These are phyloP conservation scores for Dendrobium nobile DNA, from an alignment of 106 monocot species.

Conservation along the genomic window DNA sequence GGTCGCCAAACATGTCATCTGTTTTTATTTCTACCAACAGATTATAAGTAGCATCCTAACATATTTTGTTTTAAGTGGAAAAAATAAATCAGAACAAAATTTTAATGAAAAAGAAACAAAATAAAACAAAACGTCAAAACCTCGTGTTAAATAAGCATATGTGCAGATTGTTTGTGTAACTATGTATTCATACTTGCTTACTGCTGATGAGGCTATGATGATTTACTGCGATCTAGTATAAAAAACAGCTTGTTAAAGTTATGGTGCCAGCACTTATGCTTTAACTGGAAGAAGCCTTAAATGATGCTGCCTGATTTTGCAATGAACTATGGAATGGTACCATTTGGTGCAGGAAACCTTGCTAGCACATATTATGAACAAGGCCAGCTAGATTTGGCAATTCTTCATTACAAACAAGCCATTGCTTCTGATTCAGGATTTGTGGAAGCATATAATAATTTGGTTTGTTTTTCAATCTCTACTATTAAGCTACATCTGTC, in stretches of 20 bases:
- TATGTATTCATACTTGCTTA: too few relatives aligned
- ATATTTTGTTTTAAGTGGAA: too few relatives aligned
- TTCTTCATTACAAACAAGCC: constrained; percentile 84
- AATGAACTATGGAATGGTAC: constrained; percentile 13
- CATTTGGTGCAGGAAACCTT: constrained; percentile 66
- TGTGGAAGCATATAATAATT: constrained; percentile 92
- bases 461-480: constrained; percentile 33
- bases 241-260: background rate
- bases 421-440: constrained; percentile 70
- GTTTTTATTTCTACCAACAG: too few relatives aligned
- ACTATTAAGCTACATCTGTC: background rate
- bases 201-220: background rate
- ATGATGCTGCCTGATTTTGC: background rate
- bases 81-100: too few relatives aligned
- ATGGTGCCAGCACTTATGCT: background rate
- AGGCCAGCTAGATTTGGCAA: constrained; percentile 88
- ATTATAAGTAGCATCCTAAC: too few relatives aligned
- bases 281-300: background rate
- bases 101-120: too few relatives aligned
- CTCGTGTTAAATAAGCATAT: too few relatives aligned
- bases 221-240: background rate
- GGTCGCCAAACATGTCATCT: too few relatives aligned
- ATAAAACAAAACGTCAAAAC: too few relatives aligned
- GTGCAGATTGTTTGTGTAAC: too few relatives aligned
- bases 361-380: constrained; percentile 77